Evolutionary conservation across 345 rosid genomes (phyloP).

Genomic region (Noccaea bulbosa): DNA sequence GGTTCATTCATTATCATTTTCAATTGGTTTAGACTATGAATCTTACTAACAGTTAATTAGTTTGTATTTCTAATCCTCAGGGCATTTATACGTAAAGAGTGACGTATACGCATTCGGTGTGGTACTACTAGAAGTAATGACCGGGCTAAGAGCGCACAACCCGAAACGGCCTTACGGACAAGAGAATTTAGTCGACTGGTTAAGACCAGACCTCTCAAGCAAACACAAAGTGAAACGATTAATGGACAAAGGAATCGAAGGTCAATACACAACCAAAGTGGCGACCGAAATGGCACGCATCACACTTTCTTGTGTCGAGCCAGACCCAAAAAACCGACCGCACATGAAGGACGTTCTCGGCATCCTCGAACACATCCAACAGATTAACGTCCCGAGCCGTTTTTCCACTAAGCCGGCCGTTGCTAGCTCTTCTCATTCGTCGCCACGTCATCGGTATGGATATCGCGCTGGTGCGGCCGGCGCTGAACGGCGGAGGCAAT

Average conservation of each 20-base stretch:
- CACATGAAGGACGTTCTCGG: slow-evolving; percentile 64
- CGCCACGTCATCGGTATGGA: slow-evolving; percentile 27
- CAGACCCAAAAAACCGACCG: slow-evolving; percentile 66
- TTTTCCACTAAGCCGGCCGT: slow-evolving; percentile 7
- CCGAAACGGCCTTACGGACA: slow-evolving; percentile 49
- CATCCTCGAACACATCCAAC: slow-evolving; percentile 33
- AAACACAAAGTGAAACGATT: slow-evolving; percentile 54
- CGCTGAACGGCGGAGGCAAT: not conserved
- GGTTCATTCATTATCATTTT: too few species aligned
- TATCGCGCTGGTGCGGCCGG: slow-evolving; percentile 25
- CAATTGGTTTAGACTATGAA: too few species aligned
- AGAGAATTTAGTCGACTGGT: slow-evolving; percentile 64
- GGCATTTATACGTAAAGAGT: slow-evolving; percentile 78
- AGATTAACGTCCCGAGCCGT: slow-evolving; percentile 12
- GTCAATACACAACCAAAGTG: slow-evolving; percentile 52
- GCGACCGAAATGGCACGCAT: slow-evolving; percentile 53
- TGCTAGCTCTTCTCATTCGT: slow-evolving; percentile 2
- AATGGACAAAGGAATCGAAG: slow-evolving; percentile 65
- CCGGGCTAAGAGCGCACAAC: slow-evolving; percentile 64
- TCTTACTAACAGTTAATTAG: not conserved
- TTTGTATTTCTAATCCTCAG: slow-evolving; percentile 41
- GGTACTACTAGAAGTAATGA: slow-evolving; percentile 69
- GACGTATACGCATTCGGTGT: slow-evolving; percentile 85
- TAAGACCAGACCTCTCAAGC: slow-evolving; percentile 50
- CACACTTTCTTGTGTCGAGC: slow-evolving; percentile 50